Conservation (phyloP, 1,284 basidiomycete genomes). For the Laetiporus sulphureus region DNA sequence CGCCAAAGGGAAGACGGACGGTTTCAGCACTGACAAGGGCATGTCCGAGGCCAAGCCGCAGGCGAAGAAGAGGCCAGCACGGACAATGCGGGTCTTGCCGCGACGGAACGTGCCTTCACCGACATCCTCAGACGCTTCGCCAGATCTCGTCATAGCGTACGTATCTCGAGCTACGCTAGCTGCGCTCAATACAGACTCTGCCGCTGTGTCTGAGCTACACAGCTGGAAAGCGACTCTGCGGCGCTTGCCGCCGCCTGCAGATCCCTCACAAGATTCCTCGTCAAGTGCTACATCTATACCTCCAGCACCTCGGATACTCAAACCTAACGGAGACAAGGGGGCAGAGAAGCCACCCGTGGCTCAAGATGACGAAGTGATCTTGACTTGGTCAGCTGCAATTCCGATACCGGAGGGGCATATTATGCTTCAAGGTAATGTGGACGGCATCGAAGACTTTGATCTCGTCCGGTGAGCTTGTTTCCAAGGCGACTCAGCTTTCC, state of each 20-base stretch:
- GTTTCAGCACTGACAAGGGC: background rate
- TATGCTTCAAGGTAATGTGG: conserved; percentile 40
- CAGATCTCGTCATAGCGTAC: conserved; percentile 13
- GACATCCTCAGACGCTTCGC: background rate
- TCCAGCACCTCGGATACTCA: conserved; percentile 15
- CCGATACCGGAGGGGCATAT: conserved; percentile 55
- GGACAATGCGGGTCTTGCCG: conserved; percentile 15
- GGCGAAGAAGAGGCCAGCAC: background rate
- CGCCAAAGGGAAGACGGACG: conserved; percentile 2
- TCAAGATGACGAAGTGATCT: conserved; percentile 13
- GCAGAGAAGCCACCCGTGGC: conserved; percentile 12
- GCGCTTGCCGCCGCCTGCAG: conserved; percentile 22
- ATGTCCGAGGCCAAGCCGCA: no score
- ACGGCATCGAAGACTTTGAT: conserved; percentile 61
- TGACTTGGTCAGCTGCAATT: conserved; percentile 25
- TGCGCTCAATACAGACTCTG: background rate
- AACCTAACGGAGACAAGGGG: conserved; percentile 17
- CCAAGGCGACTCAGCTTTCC: no score
- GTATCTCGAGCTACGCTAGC: conserved; percentile 17
- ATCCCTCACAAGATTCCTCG: conserved; percentile 20
- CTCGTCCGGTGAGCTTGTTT: conserved; percentile 40
- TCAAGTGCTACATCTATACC: conserved; percentile 9
- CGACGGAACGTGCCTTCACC: conserved; percentile 5
- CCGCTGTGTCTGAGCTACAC: background rate
- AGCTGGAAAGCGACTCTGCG: conserved; percentile 20